Evolutionary conservation across 169 alveolate species (phyloP), one percentile per base, ranked within the genome.

Genomic region (Eimeria necatrix): DNA sequence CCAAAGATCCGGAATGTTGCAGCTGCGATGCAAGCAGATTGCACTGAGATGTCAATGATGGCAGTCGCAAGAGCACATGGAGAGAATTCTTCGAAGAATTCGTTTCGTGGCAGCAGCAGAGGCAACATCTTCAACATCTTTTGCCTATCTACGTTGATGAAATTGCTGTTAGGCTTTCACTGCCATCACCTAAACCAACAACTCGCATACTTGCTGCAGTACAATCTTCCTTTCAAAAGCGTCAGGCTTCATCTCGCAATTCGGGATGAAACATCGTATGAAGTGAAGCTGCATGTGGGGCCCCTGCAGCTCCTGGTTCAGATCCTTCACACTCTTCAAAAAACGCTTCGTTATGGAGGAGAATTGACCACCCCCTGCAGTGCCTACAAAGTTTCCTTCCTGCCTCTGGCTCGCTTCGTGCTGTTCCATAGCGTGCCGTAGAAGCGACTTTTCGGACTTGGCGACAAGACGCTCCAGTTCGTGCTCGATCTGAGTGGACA

Each of bases 201-300:
- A 5, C 41, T 32, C 41, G 41, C 84, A 20, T 86, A 86, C 93
- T 84, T 86, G 93, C 41, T 52, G 81, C 46, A 86, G 84, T 20
- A 86, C 83, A 0, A 68, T 56, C 46, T 26, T 49, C 49, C 93
- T 71, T 10, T 86, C 70, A 48, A 86, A 68, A 24, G 41, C 41
- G 24, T 59, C 49, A 14, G 93, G 93, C 6, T 24, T 71, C 93
- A 86, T 86, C 26, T 49, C 10, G 68, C 73, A 26, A 51, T 86
- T 86, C 16, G 93, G 84, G 68, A 86, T 73, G 84, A 86, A 86
- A 76, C 93, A 86, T 41, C 93, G 93, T 59, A 86, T 86, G 84
- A 86, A 86, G 84, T 86, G 93, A 4, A 86, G 84, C 32, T 86
- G 93, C 93, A 86, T 68, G 51, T 18, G 49, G 68, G 83, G 71